Evolutionary conservation across 306 rosid genomes (phyloP).

Genomic region (Vigna trinervia): DNA sequence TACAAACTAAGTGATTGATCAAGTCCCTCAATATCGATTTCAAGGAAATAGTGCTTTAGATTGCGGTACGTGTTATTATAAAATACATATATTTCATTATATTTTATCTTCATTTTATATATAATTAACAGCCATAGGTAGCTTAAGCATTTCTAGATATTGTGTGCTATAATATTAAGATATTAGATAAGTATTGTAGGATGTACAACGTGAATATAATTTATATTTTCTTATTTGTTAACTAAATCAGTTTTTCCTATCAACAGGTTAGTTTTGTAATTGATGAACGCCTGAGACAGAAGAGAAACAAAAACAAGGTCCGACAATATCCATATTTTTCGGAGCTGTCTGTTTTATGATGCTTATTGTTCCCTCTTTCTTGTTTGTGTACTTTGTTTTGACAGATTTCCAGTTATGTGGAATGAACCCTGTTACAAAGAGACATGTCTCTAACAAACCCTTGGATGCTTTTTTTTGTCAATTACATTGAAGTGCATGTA

Average conservation of each 20-base stretch:
- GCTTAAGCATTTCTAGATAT: constrained; percentile 20
- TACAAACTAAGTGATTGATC: constrained; percentile 23
- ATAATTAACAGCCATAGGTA: background rate
- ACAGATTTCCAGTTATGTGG: background rate
- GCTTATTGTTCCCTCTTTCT: background rate
- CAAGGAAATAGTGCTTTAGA: constrained; percentile 9
- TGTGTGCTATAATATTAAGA: background rate
- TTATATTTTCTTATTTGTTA: constrained; percentile 12
- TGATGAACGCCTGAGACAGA: constrained; percentile 86
- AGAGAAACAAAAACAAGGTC: constrained; percentile 83
- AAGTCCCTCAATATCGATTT: constrained; percentile 12
- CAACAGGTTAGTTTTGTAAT: constrained; percentile 88
- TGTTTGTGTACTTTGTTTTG: constrained; percentile 27
- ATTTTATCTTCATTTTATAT: constrained; percentile 12
- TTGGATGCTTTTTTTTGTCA: background rate
- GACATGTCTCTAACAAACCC: no score
- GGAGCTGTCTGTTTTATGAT: background rate
- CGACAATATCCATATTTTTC: constrained; percentile 26
- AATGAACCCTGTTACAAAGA: no score
- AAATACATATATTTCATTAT: constrained; percentile 11
- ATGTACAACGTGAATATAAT: constrained; percentile 18
- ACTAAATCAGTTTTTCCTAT: constrained; percentile 28
- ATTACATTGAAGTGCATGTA: background rate
- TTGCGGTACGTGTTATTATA: constrained; percentile 4
- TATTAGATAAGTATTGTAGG: background rate